Base-by-base conservation (phyloP, 805 yeast species). In the Metschnikowia shivogae region DNA sequence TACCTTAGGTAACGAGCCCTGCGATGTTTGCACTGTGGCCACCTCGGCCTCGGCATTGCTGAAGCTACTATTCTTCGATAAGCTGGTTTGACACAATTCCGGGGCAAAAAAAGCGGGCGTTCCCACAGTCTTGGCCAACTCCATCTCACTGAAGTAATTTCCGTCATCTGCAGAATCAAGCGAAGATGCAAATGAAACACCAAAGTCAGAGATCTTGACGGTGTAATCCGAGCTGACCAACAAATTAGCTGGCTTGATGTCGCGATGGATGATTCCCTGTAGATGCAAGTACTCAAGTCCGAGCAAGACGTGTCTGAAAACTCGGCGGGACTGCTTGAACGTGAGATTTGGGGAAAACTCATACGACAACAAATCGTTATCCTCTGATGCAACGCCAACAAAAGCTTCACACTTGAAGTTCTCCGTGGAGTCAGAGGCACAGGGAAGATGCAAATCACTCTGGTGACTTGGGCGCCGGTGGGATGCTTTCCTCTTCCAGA, bases 131-230 rank as follows among this genome's bases (percentile, higher is more conserved):
- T 90, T 92, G 1, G 97, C 95, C 49, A 92, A 72, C 56, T 92
- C 97, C 45, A 82, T 69, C 50, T 89, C 97, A 46, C 61, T 60
- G 17, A 68, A 60, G 22, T 62, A 48, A 45, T 62, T 61, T 12
- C 68, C 68, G 26, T 77, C 80, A 40, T 78, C 81, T 24, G 59
- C 59, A n/a, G 66, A 73, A 46, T 55, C 59, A 36, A 70, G 58
- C 0, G 72, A 65, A 3, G 72, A 63, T 1, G 92, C 89, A 64
- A 87, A 86, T 1, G 97, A 88, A 11, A 93, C 95, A 20, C 99
- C 98, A 67, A 92, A 93, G 68, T 92, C 99, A n/a, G 95, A 83
- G 34, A 92, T 93, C 65, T 93, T 93, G 22, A 90, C 96, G 6
- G 76, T 72, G 43, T 83, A 80, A 53, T 86, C 83, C 12, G 76